A percentile compares a stretch with the other conserved stretches of the same genome.
Conservation (phyloP, 768 basidiomycete genomes). For the Boletus insuetus region DNA sequence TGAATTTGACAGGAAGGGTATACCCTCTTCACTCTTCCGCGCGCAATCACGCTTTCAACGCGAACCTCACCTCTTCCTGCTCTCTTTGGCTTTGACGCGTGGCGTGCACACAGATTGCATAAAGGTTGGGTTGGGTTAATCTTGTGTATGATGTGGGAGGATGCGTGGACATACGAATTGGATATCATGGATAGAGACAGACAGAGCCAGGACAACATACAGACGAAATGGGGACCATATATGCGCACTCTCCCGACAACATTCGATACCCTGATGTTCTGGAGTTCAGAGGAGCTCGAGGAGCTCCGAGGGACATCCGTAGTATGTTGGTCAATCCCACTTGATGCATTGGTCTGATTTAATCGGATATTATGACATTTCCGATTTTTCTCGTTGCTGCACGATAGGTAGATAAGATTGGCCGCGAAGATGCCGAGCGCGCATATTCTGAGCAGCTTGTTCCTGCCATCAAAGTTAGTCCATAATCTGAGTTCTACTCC, state of each 20-base stretch:
- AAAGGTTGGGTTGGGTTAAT: constrained; percentile 87
- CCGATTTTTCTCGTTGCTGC: not conserved
- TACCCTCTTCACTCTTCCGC: constrained; percentile 80
- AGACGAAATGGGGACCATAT: constrained; percentile 24
- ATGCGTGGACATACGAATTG: constrained; percentile 58
- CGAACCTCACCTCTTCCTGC: constrained; percentile 66
- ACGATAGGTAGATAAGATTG: constrained; percentile 68
- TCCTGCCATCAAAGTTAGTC: constrained; percentile 66
- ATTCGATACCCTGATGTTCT: constrained; percentile 96
- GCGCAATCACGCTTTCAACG: constrained; percentile 71
- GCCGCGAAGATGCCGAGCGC: constrained; percentile 75
- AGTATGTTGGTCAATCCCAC: constrained; percentile 57
- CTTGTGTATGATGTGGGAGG: constrained; percentile 96
- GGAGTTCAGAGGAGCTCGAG: constrained; percentile 68
- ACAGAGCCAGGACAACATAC: not conserved
- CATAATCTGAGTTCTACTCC: not conserved
- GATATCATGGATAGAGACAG: constrained; percentile 36
- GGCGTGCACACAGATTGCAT: constrained; percentile 59
- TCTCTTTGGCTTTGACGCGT: constrained; percentile 58
- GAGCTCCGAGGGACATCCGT: constrained; percentile 85
- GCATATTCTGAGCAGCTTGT: constrained; percentile 66
- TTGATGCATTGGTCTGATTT: not conserved
- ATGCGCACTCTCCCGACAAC: constrained; percentile 51
- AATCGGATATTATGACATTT: not conserved
- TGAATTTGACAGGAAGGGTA: constrained; percentile 55